Evolutionary conservation across 2,329 filamentous ascomycete genomes (phyloP).

Genomic region (Sporothrix brunneoviolacea): DNA sequence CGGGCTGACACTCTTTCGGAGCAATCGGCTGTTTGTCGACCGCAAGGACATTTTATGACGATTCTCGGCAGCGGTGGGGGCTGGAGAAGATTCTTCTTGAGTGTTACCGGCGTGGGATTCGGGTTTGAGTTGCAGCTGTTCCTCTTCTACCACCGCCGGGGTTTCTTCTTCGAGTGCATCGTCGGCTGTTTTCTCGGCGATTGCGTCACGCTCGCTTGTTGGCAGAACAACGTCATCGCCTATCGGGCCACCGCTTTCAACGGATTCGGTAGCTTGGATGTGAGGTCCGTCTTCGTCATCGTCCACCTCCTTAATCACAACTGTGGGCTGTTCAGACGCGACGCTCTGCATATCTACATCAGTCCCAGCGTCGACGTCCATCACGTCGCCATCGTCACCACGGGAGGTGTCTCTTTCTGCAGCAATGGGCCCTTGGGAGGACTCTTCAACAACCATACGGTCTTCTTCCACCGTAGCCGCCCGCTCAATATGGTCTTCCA

Average conservation of each 20-base stretch:
- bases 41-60: slow-evolving; percentile 17
- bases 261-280: background rate
- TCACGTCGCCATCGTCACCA: slow-evolving; percentile 10
- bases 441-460: background rate
- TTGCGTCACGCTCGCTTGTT: background rate
- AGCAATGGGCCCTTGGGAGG: too few relatives aligned
- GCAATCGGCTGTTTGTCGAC: slow-evolving; percentile 4
- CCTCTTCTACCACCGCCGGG: background rate
- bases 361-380: slow-evolving; percentile 14
- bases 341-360: slow-evolving; percentile 17
- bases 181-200: background rate
- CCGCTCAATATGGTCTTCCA: background rate
- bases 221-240: background rate
- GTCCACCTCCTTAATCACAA: background rate
- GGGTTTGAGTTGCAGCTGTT: background rate
- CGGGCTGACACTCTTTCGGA: slow-evolving; percentile 4
- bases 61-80: background rate
- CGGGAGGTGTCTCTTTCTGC: too few relatives aligned
- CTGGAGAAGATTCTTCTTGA: background rate
- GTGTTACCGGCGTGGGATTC: background rate
- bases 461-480: background rate
- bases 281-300: background rate
- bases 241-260: background rate
- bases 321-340: slow-evolving; percentile 1
- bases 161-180: background rate